phyloP scores from a whole-genome alignment of 139 green algal species.

The Dunaliella primolecta region DNA sequence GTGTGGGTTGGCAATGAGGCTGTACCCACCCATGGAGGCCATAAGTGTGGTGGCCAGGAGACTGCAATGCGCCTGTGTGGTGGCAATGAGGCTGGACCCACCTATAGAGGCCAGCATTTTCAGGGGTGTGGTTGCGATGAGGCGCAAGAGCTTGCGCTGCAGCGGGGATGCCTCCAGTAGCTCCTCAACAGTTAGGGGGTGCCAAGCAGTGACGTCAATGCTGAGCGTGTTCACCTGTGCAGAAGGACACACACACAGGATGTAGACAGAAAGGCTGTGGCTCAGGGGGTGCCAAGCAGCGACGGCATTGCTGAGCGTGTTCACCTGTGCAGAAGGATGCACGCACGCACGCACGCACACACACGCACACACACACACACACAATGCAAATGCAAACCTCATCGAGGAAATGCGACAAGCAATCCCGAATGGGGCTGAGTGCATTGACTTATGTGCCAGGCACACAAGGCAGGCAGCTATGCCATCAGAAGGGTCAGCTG shows the following conservation, averaged over 20 bases:
- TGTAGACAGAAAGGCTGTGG: neutral
- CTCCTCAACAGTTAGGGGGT: constrained; percentile 19
- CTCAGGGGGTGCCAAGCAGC: constrained; percentile 38
- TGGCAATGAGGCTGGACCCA: no score
- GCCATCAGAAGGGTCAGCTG: no score
- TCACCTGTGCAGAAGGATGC: neutral
- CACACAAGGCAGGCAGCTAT: no score
- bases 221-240: constrained; percentile 30
- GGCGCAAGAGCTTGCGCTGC: neutral
- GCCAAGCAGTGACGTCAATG: constrained; percentile 40
- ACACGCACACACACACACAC: neutral
- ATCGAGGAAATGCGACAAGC: no score
- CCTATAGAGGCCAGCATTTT: neutral
- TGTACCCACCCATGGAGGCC: no score
- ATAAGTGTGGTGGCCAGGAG: no score
- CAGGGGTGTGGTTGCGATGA: neutral
- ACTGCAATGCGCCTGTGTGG: no score
- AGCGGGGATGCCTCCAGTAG: neutral
- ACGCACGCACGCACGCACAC: neutral
- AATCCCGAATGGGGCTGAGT: no score
- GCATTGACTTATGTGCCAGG: no score
- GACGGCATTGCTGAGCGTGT: constrained; percentile 38
- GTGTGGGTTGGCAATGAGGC: no score
- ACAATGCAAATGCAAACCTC: no score
- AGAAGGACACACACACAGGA: neutral